phyloP scores from a whole-genome alignment of 169 alveolate genomes.

The Eimeria maxima region DNA sequence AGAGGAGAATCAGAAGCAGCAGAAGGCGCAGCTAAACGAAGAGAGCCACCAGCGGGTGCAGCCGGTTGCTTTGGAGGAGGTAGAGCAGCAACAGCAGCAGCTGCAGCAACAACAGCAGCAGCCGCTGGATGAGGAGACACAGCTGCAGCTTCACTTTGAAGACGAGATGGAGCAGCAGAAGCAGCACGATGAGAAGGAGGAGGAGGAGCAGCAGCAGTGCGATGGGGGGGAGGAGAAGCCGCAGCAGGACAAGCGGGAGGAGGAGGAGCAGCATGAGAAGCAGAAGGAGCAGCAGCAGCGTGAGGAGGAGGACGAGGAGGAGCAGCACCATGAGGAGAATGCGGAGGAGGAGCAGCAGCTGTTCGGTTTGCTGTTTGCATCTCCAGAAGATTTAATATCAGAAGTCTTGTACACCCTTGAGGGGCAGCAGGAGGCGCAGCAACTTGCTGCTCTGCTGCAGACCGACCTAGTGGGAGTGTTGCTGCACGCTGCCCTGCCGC shows the following conservation, averaged over 20 bases:
- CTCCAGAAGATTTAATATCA: constrained; percentile 66
- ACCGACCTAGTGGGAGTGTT: constrained; percentile 78
- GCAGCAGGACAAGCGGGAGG: neutral
- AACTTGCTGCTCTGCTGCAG: constrained; percentile 74
- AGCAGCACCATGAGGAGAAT: neutral
- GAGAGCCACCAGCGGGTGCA: no score
- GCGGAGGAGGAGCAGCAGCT: constrained; percentile 48
- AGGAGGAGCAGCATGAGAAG: neutral
- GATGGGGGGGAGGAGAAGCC: no score
- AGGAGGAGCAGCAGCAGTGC: no score
- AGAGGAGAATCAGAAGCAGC: no score
- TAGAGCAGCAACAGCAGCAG: no score
- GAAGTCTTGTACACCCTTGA: constrained; percentile 49
- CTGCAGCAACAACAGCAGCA: neutral
- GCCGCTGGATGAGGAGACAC: neutral
- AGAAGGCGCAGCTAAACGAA: no score
- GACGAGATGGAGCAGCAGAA: neutral
- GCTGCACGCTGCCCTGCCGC: constrained; percentile 72
- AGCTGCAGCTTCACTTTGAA: neutral
- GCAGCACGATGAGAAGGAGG: neutral
- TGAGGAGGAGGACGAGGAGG: neutral
- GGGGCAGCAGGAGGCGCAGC: constrained; percentile 78
- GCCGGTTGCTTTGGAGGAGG: no score
- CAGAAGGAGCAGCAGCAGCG: neutral
- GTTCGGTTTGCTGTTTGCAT: constrained; percentile 52